A percentile compares a stretch with the other conserved stretches of the same genome.
These are phyloP conservation scores for Verticillium zaregamsianum DNA, from an alignment of 2,329 filamentous ascomycete species.

Conservation along the genomic window DNA sequence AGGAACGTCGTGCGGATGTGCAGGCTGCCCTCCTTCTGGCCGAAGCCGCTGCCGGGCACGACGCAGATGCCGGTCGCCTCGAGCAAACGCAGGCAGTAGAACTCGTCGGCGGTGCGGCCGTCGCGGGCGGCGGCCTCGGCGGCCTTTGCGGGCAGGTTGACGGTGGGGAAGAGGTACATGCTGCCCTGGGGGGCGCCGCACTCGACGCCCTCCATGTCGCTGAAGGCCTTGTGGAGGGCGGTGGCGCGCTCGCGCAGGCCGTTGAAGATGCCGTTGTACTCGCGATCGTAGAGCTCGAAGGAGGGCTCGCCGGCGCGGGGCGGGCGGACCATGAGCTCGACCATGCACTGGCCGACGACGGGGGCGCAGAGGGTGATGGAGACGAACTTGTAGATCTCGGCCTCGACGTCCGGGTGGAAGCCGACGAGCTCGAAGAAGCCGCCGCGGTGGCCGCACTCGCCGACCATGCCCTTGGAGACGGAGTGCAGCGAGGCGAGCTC, in stretches of 20 bases:
- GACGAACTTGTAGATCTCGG: constrained; percentile 97
- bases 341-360: constrained; percentile 91
- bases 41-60: constrained; percentile 88
- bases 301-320: constrained; percentile 79
- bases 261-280: constrained; percentile 79
- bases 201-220: constrained; percentile 92
- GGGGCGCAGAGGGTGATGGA: constrained; percentile 95
- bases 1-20: constrained; percentile 98
- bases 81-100: constrained; percentile 87
- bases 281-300: constrained; percentile 75
- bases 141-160: constrained; percentile 73
- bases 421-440: constrained; percentile 96
- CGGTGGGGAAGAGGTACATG: constrained; percentile 99
- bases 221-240: constrained; percentile 86
- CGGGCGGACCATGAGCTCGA: constrained; percentile 98
- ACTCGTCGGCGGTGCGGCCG: constrained; percentile 78
- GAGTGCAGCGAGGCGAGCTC: constrained; percentile 92
- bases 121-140: constrained; percentile 70
- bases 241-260: constrained; percentile 75
- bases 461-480: constrained; percentile 97
- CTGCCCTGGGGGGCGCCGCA: constrained; percentile 86
- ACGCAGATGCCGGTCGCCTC: constrained; percentile 94
- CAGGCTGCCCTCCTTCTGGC: constrained; percentile 83
- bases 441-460: constrained; percentile 95
- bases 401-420: constrained; percentile 80